A percentile compares a stretch with the other conserved stretches of the same genome.
These are phyloP conservation scores for Glaciozyma antarctica DNA, from an alignment of 768 basidiomycete genomes.

Conservation along the genomic window DNA sequence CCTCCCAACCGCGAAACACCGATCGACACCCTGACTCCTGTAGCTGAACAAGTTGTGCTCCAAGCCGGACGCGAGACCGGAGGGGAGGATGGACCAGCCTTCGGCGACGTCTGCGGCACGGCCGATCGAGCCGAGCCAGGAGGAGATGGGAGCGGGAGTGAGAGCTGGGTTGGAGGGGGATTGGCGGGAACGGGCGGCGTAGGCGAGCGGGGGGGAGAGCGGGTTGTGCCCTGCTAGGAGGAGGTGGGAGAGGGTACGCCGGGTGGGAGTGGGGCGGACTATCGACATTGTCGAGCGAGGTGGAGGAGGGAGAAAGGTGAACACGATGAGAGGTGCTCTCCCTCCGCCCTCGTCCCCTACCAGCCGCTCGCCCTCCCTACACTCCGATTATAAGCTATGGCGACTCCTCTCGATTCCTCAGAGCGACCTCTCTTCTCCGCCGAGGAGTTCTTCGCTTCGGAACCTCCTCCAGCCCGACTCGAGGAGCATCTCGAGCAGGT, in stretches of 20 bases:
- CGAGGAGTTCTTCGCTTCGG: constrained; percentile 80
- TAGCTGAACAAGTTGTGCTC: constrained; percentile 17
- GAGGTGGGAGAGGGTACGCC: constrained; percentile 18
- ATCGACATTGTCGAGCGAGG: not conserved
- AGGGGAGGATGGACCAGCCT: not conserved
- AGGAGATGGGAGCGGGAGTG: constrained; percentile 3
- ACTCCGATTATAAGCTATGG: not conserved
- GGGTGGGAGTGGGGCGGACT: not conserved
- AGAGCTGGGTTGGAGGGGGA: constrained; percentile 17
- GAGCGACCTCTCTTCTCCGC: constrained; percentile 20
- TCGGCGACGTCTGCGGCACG: constrained; percentile 7
- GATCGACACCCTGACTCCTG: constrained; percentile 10
- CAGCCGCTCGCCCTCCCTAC: not conserved
- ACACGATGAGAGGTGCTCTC: not conserved
- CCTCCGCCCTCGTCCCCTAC: not conserved
- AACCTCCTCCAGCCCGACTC: constrained; percentile 64
- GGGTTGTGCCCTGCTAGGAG: constrained; percentile 28
- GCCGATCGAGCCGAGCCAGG: constrained; percentile 24
- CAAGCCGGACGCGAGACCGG: not conserved
- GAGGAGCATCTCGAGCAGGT: constrained; percentile 58
- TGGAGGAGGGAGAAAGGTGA: not conserved
- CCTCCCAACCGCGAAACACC: constrained; percentile 18
- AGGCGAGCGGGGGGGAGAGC: constrained; percentile 9
- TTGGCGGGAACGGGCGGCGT: not conserved
- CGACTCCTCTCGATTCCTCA: not conserved